Evolutionary conservation across 257 asterid species (phyloP).

Genomic region (Solanum sitiens): DNA sequence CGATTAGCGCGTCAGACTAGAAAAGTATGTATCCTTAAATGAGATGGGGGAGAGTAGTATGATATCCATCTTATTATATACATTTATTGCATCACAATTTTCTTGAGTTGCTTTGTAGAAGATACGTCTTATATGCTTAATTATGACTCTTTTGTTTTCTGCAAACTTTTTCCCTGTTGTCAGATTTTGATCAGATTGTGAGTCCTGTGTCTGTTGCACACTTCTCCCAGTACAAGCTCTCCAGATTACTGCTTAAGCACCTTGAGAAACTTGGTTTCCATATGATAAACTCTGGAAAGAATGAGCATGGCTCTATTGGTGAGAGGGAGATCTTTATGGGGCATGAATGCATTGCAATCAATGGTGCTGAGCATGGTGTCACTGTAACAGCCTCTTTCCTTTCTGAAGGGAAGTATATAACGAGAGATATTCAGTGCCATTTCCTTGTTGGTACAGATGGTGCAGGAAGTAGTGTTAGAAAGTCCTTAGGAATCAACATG

Average conservation of each 20-base stretch:
- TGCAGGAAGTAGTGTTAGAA: constrained; percentile 76
- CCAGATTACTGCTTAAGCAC: constrained; percentile 50
- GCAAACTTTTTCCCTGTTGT: constrained; percentile 12
- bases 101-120: neutral
- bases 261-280: constrained; percentile 50
- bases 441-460: constrained; percentile 88
- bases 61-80: neutral
- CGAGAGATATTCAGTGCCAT: constrained; percentile 40
- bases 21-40: neutral
- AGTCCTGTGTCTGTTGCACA: constrained; percentile 96
- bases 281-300: constrained; percentile 13
- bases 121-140: neutral
- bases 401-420: constrained; percentile 33
- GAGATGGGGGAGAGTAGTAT: neutral
- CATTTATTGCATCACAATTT: neutral
- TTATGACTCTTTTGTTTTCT: neutral
- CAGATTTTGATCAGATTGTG: constrained; percentile 72
- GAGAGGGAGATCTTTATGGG: constrained; percentile 58
- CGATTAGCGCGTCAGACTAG: neutral
- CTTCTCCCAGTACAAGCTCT: constrained; percentile 87
- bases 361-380: constrained; percentile 25
- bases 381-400: constrained; percentile 40
- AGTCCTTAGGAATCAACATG: constrained; percentile 64
- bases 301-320: constrained; percentile 7
- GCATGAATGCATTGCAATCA: constrained; percentile 63